Base-by-base conservation (phyloP, 75 land plant species). In the Selaginella moellendorffii region DNA sequence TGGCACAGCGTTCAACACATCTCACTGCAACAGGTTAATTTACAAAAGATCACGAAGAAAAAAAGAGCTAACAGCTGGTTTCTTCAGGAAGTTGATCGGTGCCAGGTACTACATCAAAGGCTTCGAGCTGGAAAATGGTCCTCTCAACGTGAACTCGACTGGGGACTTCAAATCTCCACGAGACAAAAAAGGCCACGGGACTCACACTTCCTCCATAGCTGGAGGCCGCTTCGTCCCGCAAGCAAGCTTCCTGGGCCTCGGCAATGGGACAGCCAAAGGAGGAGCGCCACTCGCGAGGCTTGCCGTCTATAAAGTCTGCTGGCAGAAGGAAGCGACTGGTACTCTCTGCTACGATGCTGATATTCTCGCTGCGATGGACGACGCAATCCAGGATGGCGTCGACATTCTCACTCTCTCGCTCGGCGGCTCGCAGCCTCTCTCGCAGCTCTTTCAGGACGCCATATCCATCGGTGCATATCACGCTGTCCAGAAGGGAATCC, bases 221-320 rank as follows among this genome's bases (percentile, higher is more conserved):
- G 59, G n/a, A 25, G 59, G 59, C 10, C 5, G 24, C 9, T 56
- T 56, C n/a, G 59, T 56, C n/a, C 29, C 61, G 28, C 68, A 64
- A 12, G 88, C 81, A 0, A 79, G 24, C 29, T 20, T 74, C 0
- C 68, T 67, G 30, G 81, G 85, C n/a, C 54, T 68, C n/a, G 85
- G 74, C 9, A 29, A 69, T 2, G 92, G 88, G 53, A 36, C 46
- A 5, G 46, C 46, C 14, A 36, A 36, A 36, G 46, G 46, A 36
- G 46, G 46, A 5, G 46, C 46, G 14, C 10, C 46, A 5, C 46
- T 36, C 14, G 46, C 46, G 14, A 36, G 46, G 46, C 5, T 36
- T 5, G 5, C 46, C 5, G 14, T 36, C 46, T 36, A 36, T 14
- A 36, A 36, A 36, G 46, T 36, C 14, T 36, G 46, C 46, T 36